Evolutionary conservation across 805 yeast genomes (phyloP), one percentile per base, ranked within the genome.

Genomic region (Wickerhamomyces bovis): DNA sequence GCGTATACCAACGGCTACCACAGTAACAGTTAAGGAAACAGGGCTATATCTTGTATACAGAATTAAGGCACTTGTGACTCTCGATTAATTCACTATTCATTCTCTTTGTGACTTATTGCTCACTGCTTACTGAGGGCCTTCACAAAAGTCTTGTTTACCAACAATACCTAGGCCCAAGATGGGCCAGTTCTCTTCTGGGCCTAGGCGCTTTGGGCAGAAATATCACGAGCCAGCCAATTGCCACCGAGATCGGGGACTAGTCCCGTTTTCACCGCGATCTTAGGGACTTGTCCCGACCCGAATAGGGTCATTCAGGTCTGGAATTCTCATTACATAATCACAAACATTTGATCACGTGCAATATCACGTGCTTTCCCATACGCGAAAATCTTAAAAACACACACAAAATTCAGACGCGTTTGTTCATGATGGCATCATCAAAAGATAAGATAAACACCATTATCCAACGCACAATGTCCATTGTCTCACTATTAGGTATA

Each of bases 401-500:
- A n/a, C 11, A 28, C 31, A 28, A 28, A 28, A 13, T 28, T 28
- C n/a, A 28, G 31, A 28, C 31, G 31, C 31, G 31, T 28, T 12
- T 28, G 31, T 28, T 28, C 15, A 28, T 13, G 31, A 28, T 16
- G 20, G 36, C 36, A 9, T 10, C 20, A 33, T 4, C 20, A 16
- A 3, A 3, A 16, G 20, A 16, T 5, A 3, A 12, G 20, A 33
- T 8, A 11, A 15, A 7, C 13, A 12, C 6, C 36, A n/a, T 13
- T 10, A 12, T 31, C 11, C 18, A 33, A n/a, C 11, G 6, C 36
- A 33, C 20, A 33, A 90, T 90, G 98, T 90, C 97, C 11, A 90
- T 90, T 49, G 97, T 92, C 6, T 89, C 97, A 39, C 70, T 94
- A 44, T 71, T 92, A 44, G 97, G 96, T 44, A 89, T 94, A 50